Conservation (phyloP, 2,329 filamentous ascomycete species). For the Parasarocladium wereldwijsianum region DNA sequence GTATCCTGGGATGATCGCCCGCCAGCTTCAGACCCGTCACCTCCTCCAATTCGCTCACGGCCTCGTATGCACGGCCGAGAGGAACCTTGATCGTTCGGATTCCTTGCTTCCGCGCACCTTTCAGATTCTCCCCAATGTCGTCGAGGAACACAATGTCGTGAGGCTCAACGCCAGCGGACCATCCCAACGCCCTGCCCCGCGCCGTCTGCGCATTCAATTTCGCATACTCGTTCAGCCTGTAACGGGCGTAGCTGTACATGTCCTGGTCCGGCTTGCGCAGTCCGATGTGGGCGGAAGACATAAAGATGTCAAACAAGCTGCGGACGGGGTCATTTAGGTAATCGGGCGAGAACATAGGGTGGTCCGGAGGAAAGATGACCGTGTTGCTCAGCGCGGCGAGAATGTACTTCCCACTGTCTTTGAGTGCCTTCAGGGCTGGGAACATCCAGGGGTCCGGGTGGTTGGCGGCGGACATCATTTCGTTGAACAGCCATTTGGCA, state of each 20-base stretch:
- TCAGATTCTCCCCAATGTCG: slow-evolving; percentile 88
- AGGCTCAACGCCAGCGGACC: slow-evolving; percentile 36
- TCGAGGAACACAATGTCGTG: slow-evolving; percentile 75
- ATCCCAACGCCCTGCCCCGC: slow-evolving; percentile 24
- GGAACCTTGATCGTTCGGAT: slow-evolving; percentile 76
- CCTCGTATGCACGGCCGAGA: slow-evolving; percentile 63
- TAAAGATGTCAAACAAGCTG: slow-evolving; percentile 68
- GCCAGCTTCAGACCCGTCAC: slow-evolving; percentile 54
- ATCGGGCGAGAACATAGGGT: slow-evolving; percentile 45
- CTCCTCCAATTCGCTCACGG: slow-evolving; percentile 66
- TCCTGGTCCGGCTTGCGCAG: slow-evolving; percentile 73
- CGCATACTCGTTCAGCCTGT: slow-evolving; percentile 49
- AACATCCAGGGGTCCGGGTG: slow-evolving; percentile 76
- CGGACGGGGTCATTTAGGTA: slow-evolving; percentile 42
- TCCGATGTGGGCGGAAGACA: slow-evolving; percentile 75
- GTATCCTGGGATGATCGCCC: slow-evolving; percentile 36
- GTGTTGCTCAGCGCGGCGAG: slow-evolving; percentile 84
- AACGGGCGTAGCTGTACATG: slow-evolving; percentile 65
- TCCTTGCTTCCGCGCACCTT: slow-evolving; percentile 58
- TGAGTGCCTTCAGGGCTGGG: slow-evolving; percentile 60
- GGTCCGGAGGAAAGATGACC: slow-evolving; percentile 64
- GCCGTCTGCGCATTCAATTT: slow-evolving; percentile 28
- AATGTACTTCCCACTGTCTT: slow-evolving; percentile 48
- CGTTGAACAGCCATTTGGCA: slow-evolving; percentile 67
- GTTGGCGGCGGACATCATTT: slow-evolving; percentile 70